A percentile compares a stretch with the other conserved stretches of the same genome.
Evolutionary conservation across 2,329 filamentous ascomycete species (phyloP).

Genomic region (Gnomoniopsis sp.): DNA sequence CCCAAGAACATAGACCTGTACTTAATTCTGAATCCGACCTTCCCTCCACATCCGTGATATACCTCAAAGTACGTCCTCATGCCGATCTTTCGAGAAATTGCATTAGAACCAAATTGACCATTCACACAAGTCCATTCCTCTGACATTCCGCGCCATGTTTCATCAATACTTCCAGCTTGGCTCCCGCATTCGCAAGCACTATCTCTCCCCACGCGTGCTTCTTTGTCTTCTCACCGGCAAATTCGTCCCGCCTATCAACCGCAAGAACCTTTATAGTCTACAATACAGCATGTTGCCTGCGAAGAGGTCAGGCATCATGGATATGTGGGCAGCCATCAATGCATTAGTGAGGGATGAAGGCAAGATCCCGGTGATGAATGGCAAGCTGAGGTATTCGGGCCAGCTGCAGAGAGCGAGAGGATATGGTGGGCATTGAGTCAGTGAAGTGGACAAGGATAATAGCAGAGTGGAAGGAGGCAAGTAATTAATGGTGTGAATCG

Average conservation of each 20-base stretch:
- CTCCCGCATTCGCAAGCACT: constrained; percentile 89
- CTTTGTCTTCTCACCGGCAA: constrained; percentile 84
- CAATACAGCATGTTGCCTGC: constrained; percentile 98
- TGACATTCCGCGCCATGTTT: constrained; percentile 92
- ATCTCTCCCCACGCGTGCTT: constrained; percentile 83
- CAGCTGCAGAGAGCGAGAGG: constrained; percentile 11
- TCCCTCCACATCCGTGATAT: constrained; percentile 75
- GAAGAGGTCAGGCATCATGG: constrained; percentile 71
- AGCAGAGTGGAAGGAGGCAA: neutral
- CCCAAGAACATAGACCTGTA: constrained; percentile 48
- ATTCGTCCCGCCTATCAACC: constrained; percentile 91
- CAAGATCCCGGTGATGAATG: constrained; percentile 34
- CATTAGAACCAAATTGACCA: neutral
- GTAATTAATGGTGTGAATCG: neutral
- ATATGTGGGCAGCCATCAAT: constrained; percentile 78
- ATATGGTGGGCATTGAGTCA: constrained; percentile 14
- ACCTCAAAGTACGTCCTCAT: constrained; percentile 65
- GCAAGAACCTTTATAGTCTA: constrained; percentile 90
- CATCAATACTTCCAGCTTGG: constrained; percentile 96
- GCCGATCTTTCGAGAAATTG: constrained; percentile 1
- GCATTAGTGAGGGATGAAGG: constrained; percentile 42
- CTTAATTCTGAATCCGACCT: constrained; percentile 37
- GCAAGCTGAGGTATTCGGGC: constrained; percentile 17
- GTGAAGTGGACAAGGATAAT: neutral
- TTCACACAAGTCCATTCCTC: constrained; percentile 68